Evolutionary conservation across 768 basidiomycete genomes (phyloP).

Genomic region (Saitozyma sp.): DNA sequence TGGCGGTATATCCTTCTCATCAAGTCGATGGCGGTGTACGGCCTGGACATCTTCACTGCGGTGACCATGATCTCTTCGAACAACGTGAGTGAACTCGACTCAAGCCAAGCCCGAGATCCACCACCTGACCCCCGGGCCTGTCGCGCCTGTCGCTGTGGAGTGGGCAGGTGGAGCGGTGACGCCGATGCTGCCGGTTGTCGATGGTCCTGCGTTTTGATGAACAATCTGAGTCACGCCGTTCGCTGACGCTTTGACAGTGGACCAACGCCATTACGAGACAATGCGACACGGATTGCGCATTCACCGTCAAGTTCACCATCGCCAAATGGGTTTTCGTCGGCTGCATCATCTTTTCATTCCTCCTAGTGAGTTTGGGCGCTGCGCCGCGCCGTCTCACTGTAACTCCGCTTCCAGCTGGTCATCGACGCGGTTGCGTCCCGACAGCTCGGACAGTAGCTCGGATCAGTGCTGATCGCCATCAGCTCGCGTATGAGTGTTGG

Average conservation of each 20-base stretch:
- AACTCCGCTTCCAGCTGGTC: not conserved
- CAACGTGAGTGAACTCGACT: slow-evolving; percentile 47
- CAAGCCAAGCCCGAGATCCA: too few species aligned
- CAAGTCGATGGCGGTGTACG: slow-evolving; percentile 94
- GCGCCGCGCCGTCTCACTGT: not conserved
- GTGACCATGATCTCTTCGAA: slow-evolving; percentile 91
- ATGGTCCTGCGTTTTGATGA: too few species aligned
- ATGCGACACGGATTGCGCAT: slow-evolving; percentile 69
- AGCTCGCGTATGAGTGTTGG: slow-evolving; percentile 88
- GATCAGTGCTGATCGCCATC: slow-evolving; percentile 1
- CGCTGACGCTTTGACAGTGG: slow-evolving; percentile 58
- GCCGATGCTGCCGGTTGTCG: too few species aligned
- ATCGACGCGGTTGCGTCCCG: too few species aligned
- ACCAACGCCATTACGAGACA: slow-evolving; percentile 83
- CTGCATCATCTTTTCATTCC: slow-evolving; percentile 97
- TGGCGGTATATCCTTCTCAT: slow-evolving; percentile 90
- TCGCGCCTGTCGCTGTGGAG: too few species aligned
- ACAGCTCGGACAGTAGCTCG: too few species aligned
- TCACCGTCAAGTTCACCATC: slow-evolving; percentile 75
- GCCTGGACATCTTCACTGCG: slow-evolving; percentile 96
- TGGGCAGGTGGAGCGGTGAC: too few species aligned
- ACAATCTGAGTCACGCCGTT: too few species aligned
- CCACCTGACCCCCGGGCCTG: too few species aligned
- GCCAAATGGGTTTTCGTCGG: slow-evolving; percentile 97
- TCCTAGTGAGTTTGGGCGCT: slow-evolving; percentile 65